Evolutionary conservation across 768 basidiomycete genomes (phyloP).

Genomic region (Trametes villosa): DNA sequence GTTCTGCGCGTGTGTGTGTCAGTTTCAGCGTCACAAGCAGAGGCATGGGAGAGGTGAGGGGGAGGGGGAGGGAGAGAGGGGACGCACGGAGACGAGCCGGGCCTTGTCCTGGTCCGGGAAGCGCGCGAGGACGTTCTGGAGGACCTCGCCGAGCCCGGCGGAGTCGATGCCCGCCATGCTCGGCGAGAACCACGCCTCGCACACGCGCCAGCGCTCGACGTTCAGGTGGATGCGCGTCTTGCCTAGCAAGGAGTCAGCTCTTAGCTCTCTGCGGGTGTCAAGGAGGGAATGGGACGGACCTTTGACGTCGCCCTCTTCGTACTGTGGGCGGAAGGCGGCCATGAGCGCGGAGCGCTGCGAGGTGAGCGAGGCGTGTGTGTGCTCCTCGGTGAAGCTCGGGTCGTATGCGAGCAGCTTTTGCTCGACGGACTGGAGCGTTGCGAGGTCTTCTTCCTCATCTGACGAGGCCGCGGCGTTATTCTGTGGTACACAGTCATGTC

Average conservation of each 20-base stretch:
- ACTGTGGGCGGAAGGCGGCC: conserved; percentile 81
- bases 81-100: conserved; percentile 73
- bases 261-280: not conserved
- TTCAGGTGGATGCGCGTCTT: conserved; percentile 84
- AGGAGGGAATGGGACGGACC: conserved; percentile 39
- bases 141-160: conserved; percentile 91
- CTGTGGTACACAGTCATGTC: conserved; percentile 41
- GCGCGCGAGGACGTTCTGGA: conserved; percentile 79
- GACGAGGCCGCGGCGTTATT: conserved; percentile 74
- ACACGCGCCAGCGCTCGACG: conserved; percentile 87
- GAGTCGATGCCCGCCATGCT: conserved; percentile 94
- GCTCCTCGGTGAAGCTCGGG: conserved; percentile 76
- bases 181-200: conserved; percentile 92
- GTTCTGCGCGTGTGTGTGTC: conserved; percentile 55
- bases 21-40: no score
- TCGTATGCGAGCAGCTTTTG: conserved; percentile 81
- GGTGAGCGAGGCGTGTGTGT: conserved; percentile 81
- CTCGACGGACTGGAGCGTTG: conserved; percentile 74
- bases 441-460: conserved; percentile 87
- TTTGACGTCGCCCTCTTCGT: conserved; percentile 74
- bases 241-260: conserved; percentile 44
- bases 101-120: conserved; percentile 71
- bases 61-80: not conserved
- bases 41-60: no score
- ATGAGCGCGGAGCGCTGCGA: conserved; percentile 84